Evolutionary conservation across 2,329 filamentous ascomycete genomes (phyloP).

Genomic region (Alternaria metachromatica): DNA sequence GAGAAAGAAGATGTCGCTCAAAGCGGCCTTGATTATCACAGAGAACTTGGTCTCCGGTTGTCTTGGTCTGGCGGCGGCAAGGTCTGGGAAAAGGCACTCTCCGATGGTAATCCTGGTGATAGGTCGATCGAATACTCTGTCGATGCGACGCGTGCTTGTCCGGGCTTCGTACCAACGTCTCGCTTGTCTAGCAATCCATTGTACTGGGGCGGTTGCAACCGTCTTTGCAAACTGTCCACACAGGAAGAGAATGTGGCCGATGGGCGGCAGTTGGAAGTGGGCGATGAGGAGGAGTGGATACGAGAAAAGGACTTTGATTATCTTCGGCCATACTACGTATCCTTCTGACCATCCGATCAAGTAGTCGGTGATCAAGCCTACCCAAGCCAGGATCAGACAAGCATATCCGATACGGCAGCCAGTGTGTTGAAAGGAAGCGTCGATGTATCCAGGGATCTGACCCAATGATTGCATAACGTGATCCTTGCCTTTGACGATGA

Average conservation of each 20-base stretch:
- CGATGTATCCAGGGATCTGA: not conserved
- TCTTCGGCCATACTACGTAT: not conserved
- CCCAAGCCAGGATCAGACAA: not conserved
- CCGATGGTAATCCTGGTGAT: not conserved
- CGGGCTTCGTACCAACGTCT: not conserved
- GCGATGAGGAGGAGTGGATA: not conserved
- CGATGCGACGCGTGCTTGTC: not conserved
- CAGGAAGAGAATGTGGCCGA: not conserved
- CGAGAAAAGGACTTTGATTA: not conserved
- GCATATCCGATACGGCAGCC: not conserved
- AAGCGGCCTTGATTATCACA: not conserved
- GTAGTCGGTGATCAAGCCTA: not conserved
- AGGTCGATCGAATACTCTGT: not conserved
- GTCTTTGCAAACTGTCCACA: not conserved
- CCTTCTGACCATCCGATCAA: not conserved
- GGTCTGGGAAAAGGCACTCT: constrained; percentile 10
- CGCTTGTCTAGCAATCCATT: not conserved
- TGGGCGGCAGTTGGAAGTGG: not conserved
- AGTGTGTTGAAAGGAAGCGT: not conserved
- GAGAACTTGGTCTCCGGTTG: not conserved
- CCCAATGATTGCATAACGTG: not conserved
- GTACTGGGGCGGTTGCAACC: not conserved
- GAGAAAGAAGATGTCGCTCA: not conserved
- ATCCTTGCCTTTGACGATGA: not conserved
- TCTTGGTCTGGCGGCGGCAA: not conserved